Evolutionary conservation across 768 basidiomycete species (phyloP).

Genomic region (Pisolithus marmoratus): DNA sequence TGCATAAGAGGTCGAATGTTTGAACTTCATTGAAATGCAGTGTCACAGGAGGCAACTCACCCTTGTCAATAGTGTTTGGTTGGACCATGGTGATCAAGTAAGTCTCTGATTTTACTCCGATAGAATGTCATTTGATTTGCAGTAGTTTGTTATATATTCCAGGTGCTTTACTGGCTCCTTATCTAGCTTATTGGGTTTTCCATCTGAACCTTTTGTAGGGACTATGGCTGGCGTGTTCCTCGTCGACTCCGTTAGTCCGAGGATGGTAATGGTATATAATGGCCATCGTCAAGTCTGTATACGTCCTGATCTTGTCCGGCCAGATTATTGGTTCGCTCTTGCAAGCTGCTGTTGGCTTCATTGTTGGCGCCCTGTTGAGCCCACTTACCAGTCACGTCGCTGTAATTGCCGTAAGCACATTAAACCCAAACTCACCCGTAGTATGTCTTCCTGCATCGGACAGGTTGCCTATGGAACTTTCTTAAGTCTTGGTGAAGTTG

Average conservation of each 20-base stretch:
- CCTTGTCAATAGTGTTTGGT: constrained; percentile 64
- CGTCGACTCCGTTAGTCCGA: constrained; percentile 72
- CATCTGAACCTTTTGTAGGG: constrained; percentile 25
- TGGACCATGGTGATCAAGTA: constrained; percentile 87
- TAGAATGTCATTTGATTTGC: constrained; percentile 30
- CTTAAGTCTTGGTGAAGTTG: too few relatives aligned
- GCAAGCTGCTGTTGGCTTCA: too few relatives aligned
- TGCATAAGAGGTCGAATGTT: background rate
- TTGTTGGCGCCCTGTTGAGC: too few relatives aligned
- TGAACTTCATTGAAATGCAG: constrained; percentile 29
- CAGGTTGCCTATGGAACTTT: too few relatives aligned
- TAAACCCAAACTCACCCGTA: too few relatives aligned
- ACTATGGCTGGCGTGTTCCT: constrained; percentile 70
- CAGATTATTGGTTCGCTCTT: too few relatives aligned
- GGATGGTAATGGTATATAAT: constrained; percentile 61
- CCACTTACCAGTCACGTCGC: too few relatives aligned
- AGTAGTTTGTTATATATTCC: constrained; percentile 59
- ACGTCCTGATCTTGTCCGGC: too few relatives aligned
- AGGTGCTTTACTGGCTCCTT: too few relatives aligned
- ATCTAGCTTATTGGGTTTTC: background rate
- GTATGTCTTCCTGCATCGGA: too few relatives aligned
- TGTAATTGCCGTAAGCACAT: too few relatives aligned
- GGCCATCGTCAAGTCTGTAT: too few relatives aligned
- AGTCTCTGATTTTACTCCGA: constrained; percentile 19
- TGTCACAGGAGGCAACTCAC: constrained; percentile 47